Conservation (phyloP, 2,329 filamentous ascomycete genomes). For the Claviceps arundinis region DNA sequence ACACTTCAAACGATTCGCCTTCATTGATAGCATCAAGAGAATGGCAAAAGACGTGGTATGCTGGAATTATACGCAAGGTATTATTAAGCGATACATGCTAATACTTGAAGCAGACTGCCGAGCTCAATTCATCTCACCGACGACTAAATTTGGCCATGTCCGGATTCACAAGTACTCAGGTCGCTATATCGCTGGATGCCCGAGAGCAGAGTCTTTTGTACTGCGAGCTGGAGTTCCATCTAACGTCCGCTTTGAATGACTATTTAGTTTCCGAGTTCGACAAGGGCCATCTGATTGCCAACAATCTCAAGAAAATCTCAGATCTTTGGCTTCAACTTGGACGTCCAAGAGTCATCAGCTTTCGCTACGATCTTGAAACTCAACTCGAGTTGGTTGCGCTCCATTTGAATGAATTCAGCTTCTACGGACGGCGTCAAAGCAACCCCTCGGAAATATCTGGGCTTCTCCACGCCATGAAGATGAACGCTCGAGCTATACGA, state of each 20-base stretch:
- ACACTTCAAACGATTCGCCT: conserved; percentile 24
- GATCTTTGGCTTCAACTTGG: conserved; percentile 40
- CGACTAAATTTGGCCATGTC: neutral
- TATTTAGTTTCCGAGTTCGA: conserved; percentile 41
- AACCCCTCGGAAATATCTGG: conserved; percentile 30
- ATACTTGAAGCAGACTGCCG: conserved; percentile 15
- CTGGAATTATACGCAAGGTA: neutral
- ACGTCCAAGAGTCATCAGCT: conserved; percentile 40
- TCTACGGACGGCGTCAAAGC: conserved; percentile 35
- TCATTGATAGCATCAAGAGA: conserved; percentile 35
- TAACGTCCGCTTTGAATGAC: conserved; percentile 36
- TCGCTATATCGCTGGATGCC: conserved; percentile 37
- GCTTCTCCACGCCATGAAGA: conserved; percentile 37
- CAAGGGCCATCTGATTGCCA: conserved; percentile 38
- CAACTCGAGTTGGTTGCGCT: conserved; percentile 41
- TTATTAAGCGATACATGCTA: conserved; percentile 5
- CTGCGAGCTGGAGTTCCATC: conserved; percentile 43
- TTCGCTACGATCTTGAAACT: conserved; percentile 47
- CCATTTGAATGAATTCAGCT: conserved; percentile 39
- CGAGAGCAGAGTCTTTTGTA: conserved; percentile 46
- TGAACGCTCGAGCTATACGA: conserved; percentile 37
- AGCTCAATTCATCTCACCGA: conserved; percentile 16
- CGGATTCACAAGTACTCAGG: conserved; percentile 10
- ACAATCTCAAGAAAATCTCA: conserved; percentile 36
- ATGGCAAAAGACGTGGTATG: conserved; percentile 42